Base-by-base conservation (phyloP, 1,284 basidiomycete species). In the Ceratobasidium sp. region DNA sequence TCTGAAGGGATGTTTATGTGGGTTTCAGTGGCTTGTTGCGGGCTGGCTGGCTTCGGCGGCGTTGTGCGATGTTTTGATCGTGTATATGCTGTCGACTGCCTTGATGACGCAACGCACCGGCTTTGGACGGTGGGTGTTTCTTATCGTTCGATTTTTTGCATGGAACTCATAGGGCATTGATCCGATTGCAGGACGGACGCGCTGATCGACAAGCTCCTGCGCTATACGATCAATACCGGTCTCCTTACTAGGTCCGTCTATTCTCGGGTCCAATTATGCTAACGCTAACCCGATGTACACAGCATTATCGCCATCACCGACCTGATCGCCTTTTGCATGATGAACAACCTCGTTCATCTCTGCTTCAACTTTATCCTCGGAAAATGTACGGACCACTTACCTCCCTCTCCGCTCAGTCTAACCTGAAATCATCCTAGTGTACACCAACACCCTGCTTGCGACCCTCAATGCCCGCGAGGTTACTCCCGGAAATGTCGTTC, bases 291-390 rank as follows among this genome's bases (percentile, higher is more conserved):
- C 9, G 13, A 22, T 65, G 16, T 58, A 13, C 22, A 34, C 27
- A 75, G 81, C 61, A 76, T 82, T 63, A 78, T 81, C 34, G 81
- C 80, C 5, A 80, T 79, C 13, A 73, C 76, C 37, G 77, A 76
- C 31, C 79, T 80, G 22, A 77, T 80, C 51, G 51, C 11, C 74
- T 78, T 43, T 79, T 81, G 80, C 80, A 80, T 14, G 19, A 71
- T 71, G 68, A 77, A 77, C n/a, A 80, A 80, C 75, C 80, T 81
- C 65, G 64, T 81, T 31, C 81, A 81, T 79, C 64, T 81, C 29
- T 77, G 78, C 56, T 81, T 81, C 77, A 81, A 81, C 78, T 82
- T 80, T 79, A 78, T 81, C 62, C 78, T 82, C 71, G 81, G 81
- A 37, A 82, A 81, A 77, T 79, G 81, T 80, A 65, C 63, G 77